A percentile compares a stretch with the other conserved stretches of the same genome.
Evolutionary conservation across 306 rosid genomes (phyloP).

Genomic region (Lathyrus tuberosus): DNA sequence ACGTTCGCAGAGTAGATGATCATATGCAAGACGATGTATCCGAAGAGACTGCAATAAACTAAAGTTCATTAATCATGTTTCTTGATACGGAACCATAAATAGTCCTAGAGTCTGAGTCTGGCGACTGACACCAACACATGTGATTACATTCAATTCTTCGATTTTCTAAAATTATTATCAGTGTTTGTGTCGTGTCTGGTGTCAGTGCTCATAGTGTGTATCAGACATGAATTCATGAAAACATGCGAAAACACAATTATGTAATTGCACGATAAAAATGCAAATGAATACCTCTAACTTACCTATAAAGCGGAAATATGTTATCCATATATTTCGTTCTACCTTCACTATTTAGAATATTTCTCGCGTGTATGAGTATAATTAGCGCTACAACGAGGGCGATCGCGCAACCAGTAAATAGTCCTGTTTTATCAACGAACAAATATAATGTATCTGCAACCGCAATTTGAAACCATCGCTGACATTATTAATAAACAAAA

Average conservation of each 20-base stretch:
- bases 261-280: neutral
- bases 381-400: slow-evolving; percentile 49
- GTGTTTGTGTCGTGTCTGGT: neutral
- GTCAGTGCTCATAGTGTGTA: neutral
- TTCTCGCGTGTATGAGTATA: slow-evolving; percentile 60
- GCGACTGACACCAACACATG: neutral
- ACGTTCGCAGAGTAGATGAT: slow-evolving; percentile 41
- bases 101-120: neutral
- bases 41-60: slow-evolving; percentile 64
- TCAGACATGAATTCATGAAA: neutral
- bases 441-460: neutral
- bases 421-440: slow-evolving; percentile 22
- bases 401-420: slow-evolving; percentile 38
- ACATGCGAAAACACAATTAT: neutral
- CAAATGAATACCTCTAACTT: slow-evolving; percentile 8
- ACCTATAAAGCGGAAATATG: slow-evolving; percentile 75
- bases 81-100: too few relatives aligned
- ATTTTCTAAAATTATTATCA: neutral
- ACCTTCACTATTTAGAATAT: slow-evolving; percentile 45
- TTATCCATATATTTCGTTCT: slow-evolving; percentile 41
- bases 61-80: slow-evolving; percentile 10
- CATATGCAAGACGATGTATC: slow-evolving; percentile 56
- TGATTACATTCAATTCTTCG: neutral
- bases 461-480: neutral
- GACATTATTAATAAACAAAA: neutral